These are phyloP conservation scores for Rhizodiscina lignyota DNA, from an alignment of 495 filamentous ascomycete species.

Conservation along the genomic window DNA sequence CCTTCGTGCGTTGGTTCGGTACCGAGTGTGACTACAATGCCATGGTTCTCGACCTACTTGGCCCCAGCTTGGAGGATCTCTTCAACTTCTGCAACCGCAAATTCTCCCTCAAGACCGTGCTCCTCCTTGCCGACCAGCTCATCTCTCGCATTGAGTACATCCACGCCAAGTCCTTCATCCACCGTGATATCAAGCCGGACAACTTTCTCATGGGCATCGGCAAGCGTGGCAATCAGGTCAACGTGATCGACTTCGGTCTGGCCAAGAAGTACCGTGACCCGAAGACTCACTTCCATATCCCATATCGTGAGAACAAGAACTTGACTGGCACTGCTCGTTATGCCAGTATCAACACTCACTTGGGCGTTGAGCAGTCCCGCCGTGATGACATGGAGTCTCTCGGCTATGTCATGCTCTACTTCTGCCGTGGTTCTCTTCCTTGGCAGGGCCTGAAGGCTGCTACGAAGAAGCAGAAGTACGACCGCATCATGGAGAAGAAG, in stretches of 20 bases:
- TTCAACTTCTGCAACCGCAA: constrained; percentile 99
- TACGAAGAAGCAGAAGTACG: constrained; percentile 99
- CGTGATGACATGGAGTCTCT: constrained; percentile 99
- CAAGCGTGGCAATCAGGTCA: constrained; percentile 99
- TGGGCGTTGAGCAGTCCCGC: constrained; percentile 97
- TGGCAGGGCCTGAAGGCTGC: constrained; percentile 99
- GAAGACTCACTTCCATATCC: constrained; percentile 99
- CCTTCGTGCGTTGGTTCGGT: constrained; percentile 99
- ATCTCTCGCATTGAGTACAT: constrained; percentile 99
- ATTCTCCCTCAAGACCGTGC: constrained; percentile 98
- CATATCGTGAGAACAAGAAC: constrained; percentile 99
- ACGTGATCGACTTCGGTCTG: constrained; percentile 98
- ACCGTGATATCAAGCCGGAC: constrained; percentile 99
- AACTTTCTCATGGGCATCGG: constrained; percentile 99
- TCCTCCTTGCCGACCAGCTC: constrained; percentile 94
- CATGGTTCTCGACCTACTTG: constrained; percentile 97
- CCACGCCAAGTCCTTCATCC: constrained; percentile 99
- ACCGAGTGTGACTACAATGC: constrained; percentile 99
- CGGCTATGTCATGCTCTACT: constrained; percentile 99
- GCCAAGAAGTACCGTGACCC: constrained; percentile 99
- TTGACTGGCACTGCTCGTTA: constrained; percentile 97
- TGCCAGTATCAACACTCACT: constrained; percentile 97
- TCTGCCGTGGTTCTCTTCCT: constrained; percentile 96
- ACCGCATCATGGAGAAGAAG: constrained; percentile 99
- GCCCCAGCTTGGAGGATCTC: constrained; percentile 95